Conservation (phyloP, 2,329 filamentous ascomycete genomes). For the Aspergillus cejpii region DNA sequence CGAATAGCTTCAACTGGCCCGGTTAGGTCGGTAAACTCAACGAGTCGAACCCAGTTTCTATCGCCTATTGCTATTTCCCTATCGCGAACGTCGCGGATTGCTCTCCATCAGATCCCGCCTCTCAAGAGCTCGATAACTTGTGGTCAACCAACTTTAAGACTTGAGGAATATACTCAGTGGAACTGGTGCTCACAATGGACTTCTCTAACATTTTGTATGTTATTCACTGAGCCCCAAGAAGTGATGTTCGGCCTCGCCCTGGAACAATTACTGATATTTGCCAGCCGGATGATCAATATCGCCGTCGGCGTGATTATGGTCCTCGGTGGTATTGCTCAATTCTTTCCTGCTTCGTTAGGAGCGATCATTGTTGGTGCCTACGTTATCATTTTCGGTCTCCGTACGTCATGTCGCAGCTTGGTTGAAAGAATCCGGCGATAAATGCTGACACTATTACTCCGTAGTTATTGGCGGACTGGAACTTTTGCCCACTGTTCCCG, state of each 20-base stretch:
- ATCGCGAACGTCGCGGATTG: not conserved
- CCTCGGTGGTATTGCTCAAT: constrained; percentile 61
- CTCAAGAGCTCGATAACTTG: not conserved
- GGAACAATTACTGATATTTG: constrained; percentile 12
- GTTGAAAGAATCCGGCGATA: not conserved
- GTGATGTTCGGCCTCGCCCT: constrained; percentile 12
- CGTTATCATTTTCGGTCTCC: constrained; percentile 81
- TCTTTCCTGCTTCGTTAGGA: constrained; percentile 45
- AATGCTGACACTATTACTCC: constrained; percentile 19
- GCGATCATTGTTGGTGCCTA: constrained; percentile 75
- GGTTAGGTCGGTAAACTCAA: no score
- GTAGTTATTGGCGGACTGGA: constrained; percentile 68
- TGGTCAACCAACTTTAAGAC: not conserved
- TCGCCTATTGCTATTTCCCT: not conserved
- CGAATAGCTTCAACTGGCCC: constrained; percentile 1
- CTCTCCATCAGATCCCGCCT: no score
- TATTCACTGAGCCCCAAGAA: constrained; percentile 5
- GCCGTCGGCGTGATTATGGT: constrained; percentile 80
- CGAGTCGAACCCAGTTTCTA: no score
- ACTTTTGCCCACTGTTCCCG: constrained; percentile 76
- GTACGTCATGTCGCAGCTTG: constrained; percentile 46
- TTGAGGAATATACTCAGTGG: not conserved
- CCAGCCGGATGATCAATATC: constrained; percentile 90
- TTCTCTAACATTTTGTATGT: constrained; percentile 87
- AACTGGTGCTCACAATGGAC: constrained; percentile 59